Evolutionary conservation across 148 eudicot species (phyloP).

Genomic region (Agrostemma githago): DNA sequence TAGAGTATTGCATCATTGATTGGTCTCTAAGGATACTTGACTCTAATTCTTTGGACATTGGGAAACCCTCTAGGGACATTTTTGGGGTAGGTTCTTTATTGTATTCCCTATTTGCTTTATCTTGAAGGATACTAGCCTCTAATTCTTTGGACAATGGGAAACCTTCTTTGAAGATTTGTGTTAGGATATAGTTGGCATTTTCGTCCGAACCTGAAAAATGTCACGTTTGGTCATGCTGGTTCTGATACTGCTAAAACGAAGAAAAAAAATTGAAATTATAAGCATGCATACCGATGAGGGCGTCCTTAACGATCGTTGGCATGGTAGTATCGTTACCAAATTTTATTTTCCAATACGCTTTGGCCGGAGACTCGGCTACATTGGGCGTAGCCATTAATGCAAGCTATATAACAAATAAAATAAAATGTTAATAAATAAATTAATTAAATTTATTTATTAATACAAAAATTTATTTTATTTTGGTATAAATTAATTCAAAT

Average conservation of each 20-base stretch:
- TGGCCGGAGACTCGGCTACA: not conserved
- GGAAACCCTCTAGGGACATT: too few species aligned
- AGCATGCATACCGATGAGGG: not conserved
- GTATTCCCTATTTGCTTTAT: too few species aligned
- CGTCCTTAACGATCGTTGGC: slow-evolving; percentile 5
- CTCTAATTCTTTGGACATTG: too few species aligned
- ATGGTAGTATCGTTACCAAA: slow-evolving; percentile 9
- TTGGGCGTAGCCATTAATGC: not conserved
- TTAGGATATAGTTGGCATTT: not conserved
- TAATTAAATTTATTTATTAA: too few species aligned
- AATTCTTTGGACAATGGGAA: not conserved
- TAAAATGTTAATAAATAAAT: too few species aligned
- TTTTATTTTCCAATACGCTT: slow-evolving; percentile 10
- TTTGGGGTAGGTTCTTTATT: too few species aligned
- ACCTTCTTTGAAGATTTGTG: not conserved
- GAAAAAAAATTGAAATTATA: not conserved
- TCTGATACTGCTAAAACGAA: not conserved
- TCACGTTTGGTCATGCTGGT: too few species aligned
- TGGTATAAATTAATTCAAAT: too few species aligned
- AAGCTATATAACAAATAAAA: too few species aligned
- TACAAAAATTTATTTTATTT: too few species aligned
- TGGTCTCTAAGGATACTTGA: too few species aligned
- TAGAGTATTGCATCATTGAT: too few species aligned
- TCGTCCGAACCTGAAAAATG: not conserved
- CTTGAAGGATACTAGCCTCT: not conserved